These are phyloP conservation scores for Ophiostoma montium DNA, from an alignment of 2,329 filamentous ascomycete species.

Conservation along the genomic window DNA sequence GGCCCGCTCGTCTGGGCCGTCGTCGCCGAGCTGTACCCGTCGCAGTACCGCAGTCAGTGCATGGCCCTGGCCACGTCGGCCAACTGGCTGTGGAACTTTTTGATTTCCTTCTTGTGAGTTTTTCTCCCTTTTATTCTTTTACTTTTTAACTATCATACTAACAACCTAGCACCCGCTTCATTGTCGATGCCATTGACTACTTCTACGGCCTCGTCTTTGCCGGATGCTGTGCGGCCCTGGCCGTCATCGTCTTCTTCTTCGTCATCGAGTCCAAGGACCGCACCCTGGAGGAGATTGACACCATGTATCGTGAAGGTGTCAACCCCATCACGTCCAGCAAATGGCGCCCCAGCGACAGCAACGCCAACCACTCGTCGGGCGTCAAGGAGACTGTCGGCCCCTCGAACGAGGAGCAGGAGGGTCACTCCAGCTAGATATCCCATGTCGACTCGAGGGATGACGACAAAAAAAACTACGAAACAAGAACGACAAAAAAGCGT, in stretches of 20 bases:
- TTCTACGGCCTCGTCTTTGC: background rate
- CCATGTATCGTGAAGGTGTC: background rate
- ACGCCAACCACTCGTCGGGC: background rate
- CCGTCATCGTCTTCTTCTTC: background rate
- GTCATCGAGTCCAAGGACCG: conserved; percentile 4
- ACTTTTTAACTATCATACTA: too few relatives aligned
- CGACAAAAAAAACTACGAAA: too few relatives aligned
- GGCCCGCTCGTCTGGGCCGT: conserved; percentile 40
- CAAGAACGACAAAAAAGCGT: too few relatives aligned
- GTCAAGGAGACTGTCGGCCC: background rate
- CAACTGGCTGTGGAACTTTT: conserved; percentile 30
- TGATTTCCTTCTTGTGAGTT: conserved; percentile 1
- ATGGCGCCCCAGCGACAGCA: background rate
- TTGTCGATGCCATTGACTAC: background rate
- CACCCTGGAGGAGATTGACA: conserved; percentile 3
- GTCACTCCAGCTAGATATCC: too few relatives aligned
- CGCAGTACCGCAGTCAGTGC: conserved; percentile 46
- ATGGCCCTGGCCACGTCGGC: conserved; percentile 56
- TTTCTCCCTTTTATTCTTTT: background rate
- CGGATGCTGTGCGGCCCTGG: background rate
- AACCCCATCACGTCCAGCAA: background rate
- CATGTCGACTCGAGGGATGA: too few relatives aligned
- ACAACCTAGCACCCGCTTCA: background rate
- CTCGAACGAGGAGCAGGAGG: too few relatives aligned
- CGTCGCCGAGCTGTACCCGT: conserved; percentile 47